Conservation (phyloP, 768 basidiomycete species). For the Mycena indigotica region DNA sequence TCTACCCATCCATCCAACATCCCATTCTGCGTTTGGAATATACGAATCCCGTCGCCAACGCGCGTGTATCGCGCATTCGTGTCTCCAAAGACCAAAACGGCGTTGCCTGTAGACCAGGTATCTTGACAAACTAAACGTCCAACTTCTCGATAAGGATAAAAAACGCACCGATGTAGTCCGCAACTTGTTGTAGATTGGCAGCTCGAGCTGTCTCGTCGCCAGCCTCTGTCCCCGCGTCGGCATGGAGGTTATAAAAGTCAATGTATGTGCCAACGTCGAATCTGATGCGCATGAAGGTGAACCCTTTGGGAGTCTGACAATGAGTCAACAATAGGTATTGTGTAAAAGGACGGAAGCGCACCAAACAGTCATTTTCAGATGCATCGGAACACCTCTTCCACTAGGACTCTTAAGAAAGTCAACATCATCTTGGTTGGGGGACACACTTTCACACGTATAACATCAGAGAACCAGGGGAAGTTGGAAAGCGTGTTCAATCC, state of each 20-base stretch:
- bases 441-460: constrained; percentile 28
- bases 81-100: constrained; percentile 41
- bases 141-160: constrained; percentile 20
- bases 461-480: constrained; percentile 34
- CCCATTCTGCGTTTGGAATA: constrained; percentile 19
- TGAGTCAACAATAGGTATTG: background rate
- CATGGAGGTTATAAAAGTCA: constrained; percentile 42
- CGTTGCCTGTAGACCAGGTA: constrained; percentile 34
- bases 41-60: constrained; percentile 23
- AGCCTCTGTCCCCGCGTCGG: constrained; percentile 37
- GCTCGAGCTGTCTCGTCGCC: constrained; percentile 36
- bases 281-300: constrained; percentile 38
- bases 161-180: constrained; percentile 26
- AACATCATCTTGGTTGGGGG: background rate
- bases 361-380: constrained; percentile 36
- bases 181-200: constrained; percentile 37
- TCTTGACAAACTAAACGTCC: no score
- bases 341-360: background rate
- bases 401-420: background rate
- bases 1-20: constrained; percentile 32
- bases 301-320: constrained; percentile 37
- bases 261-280: constrained; percentile 36
- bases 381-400: constrained; percentile 19
- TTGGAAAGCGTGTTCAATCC: constrained; percentile 42
- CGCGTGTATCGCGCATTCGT: constrained; percentile 42